Percentiles rank a stretch among this genome's conserved stretches.
Conservation (phyloP, 352 stramenopile species). For the Pythium brassicae region DNA sequence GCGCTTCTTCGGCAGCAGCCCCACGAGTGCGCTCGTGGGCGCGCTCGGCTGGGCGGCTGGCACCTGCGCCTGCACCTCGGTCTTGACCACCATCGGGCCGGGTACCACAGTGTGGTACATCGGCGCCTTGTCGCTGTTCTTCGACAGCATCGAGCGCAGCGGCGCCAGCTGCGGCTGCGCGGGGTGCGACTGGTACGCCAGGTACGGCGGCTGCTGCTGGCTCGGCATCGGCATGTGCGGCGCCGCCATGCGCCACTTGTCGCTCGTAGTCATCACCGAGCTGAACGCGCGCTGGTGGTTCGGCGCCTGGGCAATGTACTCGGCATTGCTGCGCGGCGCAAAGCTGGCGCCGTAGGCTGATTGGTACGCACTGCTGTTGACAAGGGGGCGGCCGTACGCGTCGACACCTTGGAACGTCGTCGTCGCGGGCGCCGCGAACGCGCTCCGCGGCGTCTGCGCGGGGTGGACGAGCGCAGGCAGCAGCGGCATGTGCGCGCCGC, state of each 20-base stretch:
- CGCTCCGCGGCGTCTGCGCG: not conserved
- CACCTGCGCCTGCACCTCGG: not conserved
- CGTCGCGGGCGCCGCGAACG: not conserved
- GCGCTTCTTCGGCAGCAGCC: conserved; percentile 21
- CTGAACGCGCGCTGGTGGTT: too few species aligned
- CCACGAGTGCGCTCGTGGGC: conserved; percentile 3
- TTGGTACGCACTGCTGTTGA: conserved; percentile 2
- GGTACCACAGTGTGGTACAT: not conserved
- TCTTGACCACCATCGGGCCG: conserved; percentile 22
- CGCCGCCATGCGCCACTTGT: conserved; percentile 14
- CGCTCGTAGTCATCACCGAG: conserved; percentile 7
- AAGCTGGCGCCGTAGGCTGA: not conserved
- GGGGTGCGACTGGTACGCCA: too few species aligned
- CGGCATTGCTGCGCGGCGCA: too few species aligned
- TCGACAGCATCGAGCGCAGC: conserved; percentile 13
- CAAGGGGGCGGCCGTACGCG: conserved; percentile 11
- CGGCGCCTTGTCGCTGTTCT: conserved; percentile 12
- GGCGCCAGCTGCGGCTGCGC: conserved; percentile 10
- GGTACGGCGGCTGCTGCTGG: conserved; percentile 7
- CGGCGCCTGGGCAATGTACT: too few species aligned
- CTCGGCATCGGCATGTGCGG: not conserved
- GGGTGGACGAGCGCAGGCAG: too few species aligned
- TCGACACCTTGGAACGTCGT: conserved; percentile 6
- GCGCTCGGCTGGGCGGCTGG: too few species aligned
- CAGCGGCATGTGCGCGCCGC: conserved; percentile 3